These are phyloP conservation scores for Nymphaea colorata DNA, from an alignment of 164 flowering plant species.

Conservation along the genomic window DNA sequence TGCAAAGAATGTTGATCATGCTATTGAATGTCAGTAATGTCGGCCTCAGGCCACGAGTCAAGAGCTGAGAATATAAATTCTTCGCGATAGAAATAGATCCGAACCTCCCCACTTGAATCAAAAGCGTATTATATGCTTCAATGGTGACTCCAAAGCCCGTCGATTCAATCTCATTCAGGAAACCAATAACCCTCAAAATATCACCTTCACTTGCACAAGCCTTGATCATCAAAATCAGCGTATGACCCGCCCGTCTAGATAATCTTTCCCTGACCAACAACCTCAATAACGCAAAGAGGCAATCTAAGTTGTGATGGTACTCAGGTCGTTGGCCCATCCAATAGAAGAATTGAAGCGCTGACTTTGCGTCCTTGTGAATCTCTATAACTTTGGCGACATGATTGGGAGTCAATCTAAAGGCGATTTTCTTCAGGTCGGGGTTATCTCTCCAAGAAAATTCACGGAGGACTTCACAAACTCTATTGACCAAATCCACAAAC, in stretches of 20 bases:
- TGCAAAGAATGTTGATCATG: constrained; percentile 58
- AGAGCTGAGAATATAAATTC: constrained; percentile 35
- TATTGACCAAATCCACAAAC: constrained; percentile 19
- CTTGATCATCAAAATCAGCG: constrained; percentile 56
- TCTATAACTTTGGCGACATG: constrained; percentile 35
- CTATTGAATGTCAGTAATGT: constrained; percentile 59
- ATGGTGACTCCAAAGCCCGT: constrained; percentile 35
- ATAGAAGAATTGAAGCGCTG: constrained; percentile 38
- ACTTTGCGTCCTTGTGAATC: constrained; percentile 22
- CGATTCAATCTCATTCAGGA: constrained; percentile 26
- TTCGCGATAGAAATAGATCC: constrained; percentile 40
- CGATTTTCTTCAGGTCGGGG: constrained; percentile 26
- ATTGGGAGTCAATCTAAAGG: constrained; percentile 27
- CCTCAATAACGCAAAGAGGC: constrained; percentile 38
- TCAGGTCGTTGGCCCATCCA: constrained; percentile 45
- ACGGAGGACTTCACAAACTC: constrained; percentile 25
- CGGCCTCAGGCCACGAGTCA: constrained; percentile 36
- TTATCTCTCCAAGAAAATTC: constrained; percentile 28
- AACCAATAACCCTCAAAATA: constrained; percentile 30
- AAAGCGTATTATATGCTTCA: constrained; percentile 48
- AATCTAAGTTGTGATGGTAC: constrained; percentile 37
- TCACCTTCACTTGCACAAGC: constrained; percentile 44
- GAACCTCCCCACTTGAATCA: constrained; percentile 62
- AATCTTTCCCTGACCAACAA: constrained; percentile 32
- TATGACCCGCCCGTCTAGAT: constrained; percentile 41